Percentiles rank a stretch among this genome's conserved stretches.
Conservation (phyloP, 257 asterid genomes). For the Solanum sitiens region DNA sequence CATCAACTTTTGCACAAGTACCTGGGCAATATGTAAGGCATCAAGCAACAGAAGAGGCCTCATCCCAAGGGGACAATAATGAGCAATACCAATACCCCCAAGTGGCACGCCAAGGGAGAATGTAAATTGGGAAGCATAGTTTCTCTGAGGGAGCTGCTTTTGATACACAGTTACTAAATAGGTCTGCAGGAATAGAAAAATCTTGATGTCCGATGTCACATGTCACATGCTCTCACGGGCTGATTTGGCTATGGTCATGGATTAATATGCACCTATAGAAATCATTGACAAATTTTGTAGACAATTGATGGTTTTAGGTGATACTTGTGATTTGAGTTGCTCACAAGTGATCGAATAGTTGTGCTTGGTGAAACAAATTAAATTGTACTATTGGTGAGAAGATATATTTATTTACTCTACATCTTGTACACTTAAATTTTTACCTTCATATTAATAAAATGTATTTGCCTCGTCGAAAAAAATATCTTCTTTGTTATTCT, state of each 20-base stretch:
- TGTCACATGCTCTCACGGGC: background rate
- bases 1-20: background rate
- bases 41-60: background rate
- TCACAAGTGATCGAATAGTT: background rate
- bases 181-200: background rate
- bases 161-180: background rate
- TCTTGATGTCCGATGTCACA: background rate
- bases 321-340: background rate
- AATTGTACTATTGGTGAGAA: background rate
- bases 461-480: background rate
- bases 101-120: background rate
- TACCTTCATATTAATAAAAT: background rate
- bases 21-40: background rate
- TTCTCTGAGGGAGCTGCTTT: background rate
- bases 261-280: background rate
- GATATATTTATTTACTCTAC: background rate
- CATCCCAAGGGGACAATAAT: background rate
- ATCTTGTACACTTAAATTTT: background rate
- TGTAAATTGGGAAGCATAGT: background rate
- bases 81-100: conserved; percentile 1
- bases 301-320: background rate
- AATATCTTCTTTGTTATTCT: background rate
- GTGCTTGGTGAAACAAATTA: background rate
- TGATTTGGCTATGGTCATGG: background rate
- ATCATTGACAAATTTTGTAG: background rate